A percentile compares a stretch with the other conserved stretches of the same genome.
Evolutionary conservation across 768 basidiomycete genomes (phyloP).

Genomic region (Sporobolomyces phaffii): DNA sequence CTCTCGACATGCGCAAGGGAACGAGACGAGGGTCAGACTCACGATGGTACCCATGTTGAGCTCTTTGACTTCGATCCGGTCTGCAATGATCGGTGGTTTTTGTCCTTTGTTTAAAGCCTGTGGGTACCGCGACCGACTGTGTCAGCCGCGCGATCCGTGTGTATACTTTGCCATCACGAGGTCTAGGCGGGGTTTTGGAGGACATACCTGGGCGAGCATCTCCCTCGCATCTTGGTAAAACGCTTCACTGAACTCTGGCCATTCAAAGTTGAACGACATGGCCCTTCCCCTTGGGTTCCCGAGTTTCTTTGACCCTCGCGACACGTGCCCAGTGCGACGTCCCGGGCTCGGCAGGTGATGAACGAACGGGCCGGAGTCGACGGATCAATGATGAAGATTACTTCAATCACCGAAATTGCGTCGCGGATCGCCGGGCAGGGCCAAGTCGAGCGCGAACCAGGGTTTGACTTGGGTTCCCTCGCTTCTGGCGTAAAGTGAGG

Average conservation of each 20-base stretch:
- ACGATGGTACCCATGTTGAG: constrained; percentile 99
- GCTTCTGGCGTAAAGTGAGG: no score
- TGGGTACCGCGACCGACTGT: no score
- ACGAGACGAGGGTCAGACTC: neutral
- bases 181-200: neutral
- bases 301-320: neutral
- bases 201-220: constrained; percentile 71
- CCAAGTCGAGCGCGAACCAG: no score
- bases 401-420: no score
- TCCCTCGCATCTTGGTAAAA: constrained; percentile 93
- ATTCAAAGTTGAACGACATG: constrained; percentile 65
- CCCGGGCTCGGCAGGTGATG: no score
- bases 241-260: constrained; percentile 93
- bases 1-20: neutral
- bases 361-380: no score
- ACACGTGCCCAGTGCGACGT: no score
- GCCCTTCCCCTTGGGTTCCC: neutral
- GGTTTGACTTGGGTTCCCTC: no score
- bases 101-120: constrained; percentile 89
- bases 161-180: no score
- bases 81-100: constrained; percentile 95
- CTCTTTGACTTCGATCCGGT: constrained; percentile 94
- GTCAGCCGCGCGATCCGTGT: no score
- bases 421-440: no score
- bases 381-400: no score